phyloP scores from a whole-genome alignment of 192 early-diverging fungal genomes.

The Backusella circina region DNA sequence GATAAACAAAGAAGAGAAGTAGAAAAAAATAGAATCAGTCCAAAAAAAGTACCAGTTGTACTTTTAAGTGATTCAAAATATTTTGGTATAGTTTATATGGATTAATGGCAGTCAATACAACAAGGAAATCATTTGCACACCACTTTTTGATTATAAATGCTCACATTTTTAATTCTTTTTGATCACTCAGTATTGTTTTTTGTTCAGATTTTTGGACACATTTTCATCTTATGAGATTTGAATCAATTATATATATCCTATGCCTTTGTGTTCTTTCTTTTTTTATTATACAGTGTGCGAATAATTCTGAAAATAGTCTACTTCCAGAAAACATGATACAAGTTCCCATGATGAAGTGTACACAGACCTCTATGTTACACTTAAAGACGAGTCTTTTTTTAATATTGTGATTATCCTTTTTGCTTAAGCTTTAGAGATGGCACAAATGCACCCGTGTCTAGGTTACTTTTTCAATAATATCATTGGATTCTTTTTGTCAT shows the following conservation, averaged over 20 bases:
- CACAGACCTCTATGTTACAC: neutral
- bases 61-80: constrained; percentile 1
- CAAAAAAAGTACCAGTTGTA: neutral
- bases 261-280: neutral
- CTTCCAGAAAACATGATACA: constrained; percentile 2
- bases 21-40: neutral
- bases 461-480: neutral
- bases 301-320: neutral
- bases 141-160: neutral
- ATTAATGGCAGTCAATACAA: neutral
- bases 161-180: neutral
- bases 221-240: neutral
- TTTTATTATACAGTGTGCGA: neutral
- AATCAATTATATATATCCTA: neutral
- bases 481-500: neutral
- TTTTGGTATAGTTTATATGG: neutral
- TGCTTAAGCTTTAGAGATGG: neutral
- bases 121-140: neutral
- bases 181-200: neutral
- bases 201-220: neutral
- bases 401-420: neutral
- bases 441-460: neutral
- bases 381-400: neutral
- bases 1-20: neutral
- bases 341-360: neutral